These are phyloP conservation scores for Pyrus bretschneideri DNA, from an alignment of 306 rosid species.

Conservation along the genomic window DNA sequence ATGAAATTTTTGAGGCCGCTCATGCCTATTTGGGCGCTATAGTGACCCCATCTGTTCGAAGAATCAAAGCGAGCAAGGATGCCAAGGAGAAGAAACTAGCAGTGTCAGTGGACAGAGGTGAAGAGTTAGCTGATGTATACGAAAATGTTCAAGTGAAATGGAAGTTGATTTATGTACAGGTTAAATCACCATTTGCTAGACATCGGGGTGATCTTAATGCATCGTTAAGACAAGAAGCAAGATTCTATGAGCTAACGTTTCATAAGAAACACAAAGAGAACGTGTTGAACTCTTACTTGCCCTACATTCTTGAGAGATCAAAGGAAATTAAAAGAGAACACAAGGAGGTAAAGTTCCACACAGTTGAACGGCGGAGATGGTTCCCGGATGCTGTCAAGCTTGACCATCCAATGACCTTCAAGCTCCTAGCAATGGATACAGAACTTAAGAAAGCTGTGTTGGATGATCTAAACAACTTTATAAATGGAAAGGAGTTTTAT, in stretches of 20 bases:
- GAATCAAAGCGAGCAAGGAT: background rate
- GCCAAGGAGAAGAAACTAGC: background rate
- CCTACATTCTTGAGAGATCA: constrained; percentile 27
- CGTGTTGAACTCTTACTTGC: constrained; percentile 31
- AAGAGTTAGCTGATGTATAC: background rate
- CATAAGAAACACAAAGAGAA: constrained; percentile 30
- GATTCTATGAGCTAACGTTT: background rate
- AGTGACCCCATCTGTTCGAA: background rate
- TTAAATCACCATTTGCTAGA: background rate
- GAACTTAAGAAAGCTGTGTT: constrained; percentile 26
- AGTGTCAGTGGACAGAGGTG: background rate
- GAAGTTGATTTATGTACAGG: background rate
- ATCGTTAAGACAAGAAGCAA: background rate
- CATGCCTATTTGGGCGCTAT: background rate
- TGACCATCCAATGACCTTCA: constrained; percentile 6
- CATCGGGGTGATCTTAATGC: background rate
- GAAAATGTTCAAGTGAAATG: background rate
- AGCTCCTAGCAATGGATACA: constrained; percentile 36
- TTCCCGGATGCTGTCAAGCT: background rate
- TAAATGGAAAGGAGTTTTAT: constrained; percentile 30
- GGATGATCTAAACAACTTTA: constrained; percentile 38
- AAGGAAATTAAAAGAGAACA: constrained; percentile 20
- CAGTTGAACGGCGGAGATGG: background rate
- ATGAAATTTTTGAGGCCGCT: background rate
- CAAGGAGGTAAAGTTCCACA: constrained; percentile 19